These are phyloP conservation scores for Agaricus sinodeliciosus DNA, from an alignment of 768 basidiomycete genomes.

Conservation along the genomic window DNA sequence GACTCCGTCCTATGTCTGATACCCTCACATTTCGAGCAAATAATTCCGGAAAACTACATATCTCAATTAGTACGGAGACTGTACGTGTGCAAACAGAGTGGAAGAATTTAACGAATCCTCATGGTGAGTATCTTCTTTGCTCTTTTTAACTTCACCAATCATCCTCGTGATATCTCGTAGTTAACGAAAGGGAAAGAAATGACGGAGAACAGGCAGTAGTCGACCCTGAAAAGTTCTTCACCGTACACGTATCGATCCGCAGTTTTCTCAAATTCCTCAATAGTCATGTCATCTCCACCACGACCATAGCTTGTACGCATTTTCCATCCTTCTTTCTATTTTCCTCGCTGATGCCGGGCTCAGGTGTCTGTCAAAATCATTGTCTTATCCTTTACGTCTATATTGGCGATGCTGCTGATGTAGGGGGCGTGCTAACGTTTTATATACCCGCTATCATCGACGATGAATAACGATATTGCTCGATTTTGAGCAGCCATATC, in stretches of 20 bases:
- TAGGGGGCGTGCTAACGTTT: slow-evolving; percentile 82
- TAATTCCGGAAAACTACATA: slow-evolving; percentile 43
- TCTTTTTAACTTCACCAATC: neutral
- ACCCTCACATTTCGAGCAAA: slow-evolving; percentile 65
- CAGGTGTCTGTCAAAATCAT: slow-evolving; percentile 77
- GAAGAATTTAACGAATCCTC: slow-evolving; percentile 64
- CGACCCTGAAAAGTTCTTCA: slow-evolving; percentile 54
- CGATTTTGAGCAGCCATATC: neutral
- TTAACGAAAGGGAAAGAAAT: slow-evolving; percentile 22
- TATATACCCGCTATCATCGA: slow-evolving; percentile 79
- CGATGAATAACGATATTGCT: slow-evolving; percentile 15
- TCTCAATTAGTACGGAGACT: slow-evolving; percentile 60
- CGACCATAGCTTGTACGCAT: slow-evolving; percentile 76
- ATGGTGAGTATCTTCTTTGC: slow-evolving; percentile 25
- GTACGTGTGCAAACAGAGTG: slow-evolving; percentile 80
- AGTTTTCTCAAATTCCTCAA: slow-evolving; percentile 80
- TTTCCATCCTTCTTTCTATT: neutral
- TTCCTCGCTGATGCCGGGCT: neutral
- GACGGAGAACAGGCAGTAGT: slow-evolving; percentile 29
- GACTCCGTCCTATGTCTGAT: slow-evolving; percentile 64
- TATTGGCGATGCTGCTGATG: slow-evolving; percentile 71
- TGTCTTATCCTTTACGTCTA: slow-evolving; percentile 88
- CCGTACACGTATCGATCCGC: slow-evolving; percentile 62
- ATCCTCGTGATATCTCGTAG: slow-evolving; percentile 10
- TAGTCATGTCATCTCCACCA: slow-evolving; percentile 73